Base-by-base conservation (phyloP, 2,329 filamentous ascomycete species). In the Trichoderma sp. region DNA sequence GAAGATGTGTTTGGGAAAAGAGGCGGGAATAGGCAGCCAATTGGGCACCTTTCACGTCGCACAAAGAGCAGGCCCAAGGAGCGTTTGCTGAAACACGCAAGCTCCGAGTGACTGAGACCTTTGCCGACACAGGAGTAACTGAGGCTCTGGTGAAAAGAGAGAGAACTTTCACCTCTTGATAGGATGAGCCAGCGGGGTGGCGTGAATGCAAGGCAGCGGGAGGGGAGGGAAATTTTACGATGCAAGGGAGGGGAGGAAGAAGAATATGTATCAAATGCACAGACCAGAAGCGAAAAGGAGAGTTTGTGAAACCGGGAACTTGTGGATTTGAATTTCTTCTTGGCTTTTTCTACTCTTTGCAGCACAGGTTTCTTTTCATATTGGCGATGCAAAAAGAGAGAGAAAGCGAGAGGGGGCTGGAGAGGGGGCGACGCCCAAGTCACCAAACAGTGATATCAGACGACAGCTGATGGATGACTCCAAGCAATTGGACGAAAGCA, bases 121-220 rank as follows among this genome's bases (percentile, higher is more conserved):
- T 49, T 49, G 18, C 37, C 26, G 34, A 16, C 46, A 49, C 52
- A 56, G 51, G 39, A 46, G 37, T 46, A 65, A 39, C 51, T 34
- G 51, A 37, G 51, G 32, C 59, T 30, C 32, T 54, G 24, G 32
- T 49, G 32, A 26, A 18, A 30, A 54, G 30, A 49, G 46, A 56
- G 24, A n/a, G 32, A 24, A n/a, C 16, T 24, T 5, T 43, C 51
- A 43, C 51, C n/a, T 55, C 21, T 56, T 4, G 37, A 37, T 66
- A 49, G 39, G 59, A 66, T 59, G 28, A 21, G 54, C 64, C 37
- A 37, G 39, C 39, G 39, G 39, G 8, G 54, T 49, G 64, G 64
- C 28, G 54, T 66, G 64, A 66, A 59, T 66, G 64, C 54, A 66
- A 59, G 49, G 64, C 54, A 37, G 64, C 18, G 24, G 21, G 64